Base-by-base conservation (phyloP, 345 rosid species). In the Aurinia saxatilis region DNA sequence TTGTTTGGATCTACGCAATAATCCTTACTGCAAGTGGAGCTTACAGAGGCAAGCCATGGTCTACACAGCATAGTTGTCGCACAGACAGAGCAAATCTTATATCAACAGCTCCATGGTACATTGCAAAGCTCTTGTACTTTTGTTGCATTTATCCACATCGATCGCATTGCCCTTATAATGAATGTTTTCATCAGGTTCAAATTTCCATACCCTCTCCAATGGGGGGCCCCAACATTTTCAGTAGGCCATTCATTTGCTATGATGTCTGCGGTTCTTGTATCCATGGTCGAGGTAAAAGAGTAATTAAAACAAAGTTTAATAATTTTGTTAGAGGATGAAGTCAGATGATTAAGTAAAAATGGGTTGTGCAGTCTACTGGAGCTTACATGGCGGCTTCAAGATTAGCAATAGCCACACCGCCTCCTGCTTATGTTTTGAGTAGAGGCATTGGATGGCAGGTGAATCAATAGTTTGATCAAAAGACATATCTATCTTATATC, bases 391-490 rank as follows among this genome's bases (percentile, higher is more conserved):
- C 96, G 23, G 99, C 99, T 57, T 84, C 99, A 42, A 84, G 97
- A 15, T 76, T 95, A 68, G 96, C 97, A 25, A 90, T 88, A 64
- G 99, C 99, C 60, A 95, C 99, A 8, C 97, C 99, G 0, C 99
- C 99, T 71, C 99, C 97, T 17, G 99, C 99, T 42, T 88, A 85
- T 63, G 95, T 95, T 21, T 66, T 90, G 74, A 90, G 97, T 72
- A 90, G 97, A 30, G 97, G 99, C 18, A 90, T 93, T 63, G 99
- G 99, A 65, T 90, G 97, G 97, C 99, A 88, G 95, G 98, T 85
- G 52, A 77, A 68, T 35, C 31, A 8, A 8, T 45, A 17, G 21
- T 58, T 44, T 13, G 1, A 38, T 29, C 0, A 25, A 12, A 14
- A 34, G n/a, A 45, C 19, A 47, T 13, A 65, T 64, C 37, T 19